Conservation (phyloP, 78 protist species). For the Polysphondylium violaceum region DNA sequence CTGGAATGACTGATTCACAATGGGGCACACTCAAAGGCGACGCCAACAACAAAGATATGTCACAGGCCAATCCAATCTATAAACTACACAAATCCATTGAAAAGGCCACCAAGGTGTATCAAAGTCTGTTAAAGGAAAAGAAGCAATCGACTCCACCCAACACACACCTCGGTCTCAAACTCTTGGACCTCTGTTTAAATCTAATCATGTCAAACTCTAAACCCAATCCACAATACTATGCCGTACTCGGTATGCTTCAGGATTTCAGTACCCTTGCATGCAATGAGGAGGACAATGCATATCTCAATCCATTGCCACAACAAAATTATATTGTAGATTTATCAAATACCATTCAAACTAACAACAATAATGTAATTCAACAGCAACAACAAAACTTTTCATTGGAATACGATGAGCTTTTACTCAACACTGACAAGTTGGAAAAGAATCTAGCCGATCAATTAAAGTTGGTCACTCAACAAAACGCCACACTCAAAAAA, state of each 20-base stretch:
- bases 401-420: conserved; percentile 32
- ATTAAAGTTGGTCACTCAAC: conserved; percentile 10
- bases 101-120: conserved; percentile 68
- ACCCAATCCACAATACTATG: conserved; percentile 25
- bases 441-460: conserved; percentile 27
- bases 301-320: conserved; percentile 11
- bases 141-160: conserved; percentile 50
- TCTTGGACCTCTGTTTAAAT: conserved; percentile 46
- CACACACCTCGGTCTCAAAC: conserved; percentile 40
- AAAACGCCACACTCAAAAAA: conserved; percentile 11
- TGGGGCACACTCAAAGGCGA: conserved; percentile 44
- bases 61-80: conserved; percentile 68
- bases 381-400: conserved; percentile 9
- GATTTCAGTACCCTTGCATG: conserved; percentile 13
- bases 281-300: conserved; percentile 31
- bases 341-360: neutral
- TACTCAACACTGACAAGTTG: conserved; percentile 15
- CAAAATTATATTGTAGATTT: no score
- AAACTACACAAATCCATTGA: conserved; percentile 71
- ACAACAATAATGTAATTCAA: neutral
- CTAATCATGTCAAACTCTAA: conserved; percentile 27
- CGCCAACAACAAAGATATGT: conserved; percentile 39
- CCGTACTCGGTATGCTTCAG: conserved; percentile 11
- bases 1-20: conserved; percentile 19
- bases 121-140: conserved; percentile 54